Percentiles rank a stretch among this genome's conserved stretches.
phyloP scores from a whole-genome alignment of 108 stramenopile species.

The Aurantiochytrium sp. region DNA sequence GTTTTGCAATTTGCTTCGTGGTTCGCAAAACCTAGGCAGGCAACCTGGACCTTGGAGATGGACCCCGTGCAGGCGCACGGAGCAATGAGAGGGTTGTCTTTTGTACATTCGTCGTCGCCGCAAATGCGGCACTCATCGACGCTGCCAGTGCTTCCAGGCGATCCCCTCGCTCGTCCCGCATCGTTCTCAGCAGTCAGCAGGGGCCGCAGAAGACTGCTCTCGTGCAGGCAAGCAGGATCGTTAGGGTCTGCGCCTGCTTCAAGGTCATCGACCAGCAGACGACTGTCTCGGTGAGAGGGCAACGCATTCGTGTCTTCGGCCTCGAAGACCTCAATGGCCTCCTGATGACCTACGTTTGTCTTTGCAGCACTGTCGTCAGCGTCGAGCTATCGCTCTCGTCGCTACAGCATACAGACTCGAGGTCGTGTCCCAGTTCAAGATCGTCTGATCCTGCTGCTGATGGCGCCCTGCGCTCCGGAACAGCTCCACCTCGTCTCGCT shows the following conservation, averaged over 20 bases:
- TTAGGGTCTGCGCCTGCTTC: no score
- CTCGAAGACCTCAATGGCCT: no score
- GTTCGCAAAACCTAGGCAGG: background rate
- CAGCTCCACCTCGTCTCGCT: background rate
- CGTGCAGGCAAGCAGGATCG: no score
- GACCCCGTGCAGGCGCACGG: constrained; percentile 3
- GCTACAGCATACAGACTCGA: no score
- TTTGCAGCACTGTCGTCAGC: no score
- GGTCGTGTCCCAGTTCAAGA: no score
- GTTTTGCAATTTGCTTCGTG: no score
- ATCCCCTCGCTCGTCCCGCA: background rate
- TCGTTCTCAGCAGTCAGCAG: background rate
- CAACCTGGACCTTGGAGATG: constrained; percentile 5
- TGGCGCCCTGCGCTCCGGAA: background rate
- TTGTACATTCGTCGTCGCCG: background rate
- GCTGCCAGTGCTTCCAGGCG: background rate
- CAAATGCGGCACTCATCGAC: background rate
- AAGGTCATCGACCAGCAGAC: no score
- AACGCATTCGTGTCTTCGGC: no score
- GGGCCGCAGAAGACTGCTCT: background rate
- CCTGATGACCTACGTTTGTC: no score
- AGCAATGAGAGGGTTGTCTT: background rate
- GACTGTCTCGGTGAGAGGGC: no score
- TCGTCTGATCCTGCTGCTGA: background rate
- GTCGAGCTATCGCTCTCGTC: no score